These are phyloP conservation scores for Suillus ampliporus DNA, from an alignment of 768 basidiomycete species.

Conservation along the genomic window DNA sequence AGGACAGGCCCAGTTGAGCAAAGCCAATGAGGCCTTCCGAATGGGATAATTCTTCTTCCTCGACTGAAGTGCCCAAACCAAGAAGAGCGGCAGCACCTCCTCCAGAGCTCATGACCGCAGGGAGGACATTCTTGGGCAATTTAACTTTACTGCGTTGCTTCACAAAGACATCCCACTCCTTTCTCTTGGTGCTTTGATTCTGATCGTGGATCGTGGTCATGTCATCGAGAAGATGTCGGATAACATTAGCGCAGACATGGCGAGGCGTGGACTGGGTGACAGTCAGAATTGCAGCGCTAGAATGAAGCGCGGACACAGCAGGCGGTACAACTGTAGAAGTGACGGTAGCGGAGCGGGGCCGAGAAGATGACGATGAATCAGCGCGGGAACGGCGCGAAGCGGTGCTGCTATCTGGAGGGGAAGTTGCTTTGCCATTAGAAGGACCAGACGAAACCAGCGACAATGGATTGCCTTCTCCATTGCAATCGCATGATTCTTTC, in stretches of 20 bases:
- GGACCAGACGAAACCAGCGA: conserved; percentile 15
- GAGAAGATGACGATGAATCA: conserved; percentile 55
- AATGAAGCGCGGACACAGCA: not conserved
- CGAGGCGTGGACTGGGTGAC: conserved; percentile 67
- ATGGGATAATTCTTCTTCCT: conserved; percentile 79
- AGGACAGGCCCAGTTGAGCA: conserved; percentile 81
- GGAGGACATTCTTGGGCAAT: conserved; percentile 28
- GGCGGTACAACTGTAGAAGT: conserved; percentile 30
- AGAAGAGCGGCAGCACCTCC: conserved; percentile 66
- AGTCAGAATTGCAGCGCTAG: conserved; percentile 58
- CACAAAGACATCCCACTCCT: conserved; percentile 91
- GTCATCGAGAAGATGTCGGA: conserved; percentile 74
- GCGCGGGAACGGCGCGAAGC: conserved; percentile 39
- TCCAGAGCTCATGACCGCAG: conserved; percentile 26
- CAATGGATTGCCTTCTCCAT: conserved; percentile 32
- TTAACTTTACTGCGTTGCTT: conserved; percentile 63
- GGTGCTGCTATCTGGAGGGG: conserved; percentile 24
- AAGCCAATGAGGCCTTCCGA: conserved; percentile 90
- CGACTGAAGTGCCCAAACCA: conserved; percentile 65
- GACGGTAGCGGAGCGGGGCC: conserved; percentile 51
- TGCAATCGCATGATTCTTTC: conserved; percentile 48
- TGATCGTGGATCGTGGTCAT: conserved; percentile 85
- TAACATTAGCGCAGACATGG: conserved; percentile 77
- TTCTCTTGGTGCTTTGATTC: conserved; percentile 68
- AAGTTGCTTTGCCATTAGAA: conserved; percentile 18